Evolutionary conservation across 148 eudicot species (phyloP).

Genomic region (Fallopia convolvulus): DNA sequence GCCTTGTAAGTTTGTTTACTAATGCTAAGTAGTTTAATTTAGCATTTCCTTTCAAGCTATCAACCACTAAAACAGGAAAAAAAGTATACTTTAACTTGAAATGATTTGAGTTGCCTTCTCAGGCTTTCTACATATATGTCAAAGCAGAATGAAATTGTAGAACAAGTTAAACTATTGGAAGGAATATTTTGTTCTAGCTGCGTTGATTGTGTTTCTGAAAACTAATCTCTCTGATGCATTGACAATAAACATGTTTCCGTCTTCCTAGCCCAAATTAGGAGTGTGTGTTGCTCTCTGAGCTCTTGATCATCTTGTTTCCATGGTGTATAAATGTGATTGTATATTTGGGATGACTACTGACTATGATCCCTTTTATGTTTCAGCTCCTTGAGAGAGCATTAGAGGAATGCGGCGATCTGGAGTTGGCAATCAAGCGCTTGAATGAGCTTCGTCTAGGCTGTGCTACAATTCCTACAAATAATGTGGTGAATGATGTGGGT

Average conservation of each 20-base stretch:
- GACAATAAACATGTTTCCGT: slow-evolving; percentile 4
- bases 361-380: not conserved
- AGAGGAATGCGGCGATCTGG: slow-evolving; percentile 63
- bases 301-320: slow-evolving; percentile 4
- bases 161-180: not conserved
- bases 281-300: not conserved
- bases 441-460: slow-evolving; percentile 46
- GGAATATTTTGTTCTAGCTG: not conserved
- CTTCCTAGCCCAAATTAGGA: not conserved
- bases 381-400: slow-evolving; percentile 63
- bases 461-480: slow-evolving; percentile 24
- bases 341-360: not conserved
- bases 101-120: not conserved
- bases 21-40: not conserved
- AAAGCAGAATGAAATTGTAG: not conserved
- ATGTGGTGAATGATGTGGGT: slow-evolving; percentile 10
- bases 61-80: not conserved
- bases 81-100: not conserved
- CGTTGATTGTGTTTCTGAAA: not conserved
- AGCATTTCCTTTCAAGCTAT: not conserved
- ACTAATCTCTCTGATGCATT: not conserved
- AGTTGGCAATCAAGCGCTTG: slow-evolving; percentile 62
- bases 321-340: not conserved
- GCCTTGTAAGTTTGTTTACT: not conserved
- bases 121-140: slow-evolving; percentile 1